These are phyloP conservation scores for Paecilomyces sp. DNA, from an alignment of 2,329 filamentous ascomycete species.

Conservation along the genomic window DNA sequence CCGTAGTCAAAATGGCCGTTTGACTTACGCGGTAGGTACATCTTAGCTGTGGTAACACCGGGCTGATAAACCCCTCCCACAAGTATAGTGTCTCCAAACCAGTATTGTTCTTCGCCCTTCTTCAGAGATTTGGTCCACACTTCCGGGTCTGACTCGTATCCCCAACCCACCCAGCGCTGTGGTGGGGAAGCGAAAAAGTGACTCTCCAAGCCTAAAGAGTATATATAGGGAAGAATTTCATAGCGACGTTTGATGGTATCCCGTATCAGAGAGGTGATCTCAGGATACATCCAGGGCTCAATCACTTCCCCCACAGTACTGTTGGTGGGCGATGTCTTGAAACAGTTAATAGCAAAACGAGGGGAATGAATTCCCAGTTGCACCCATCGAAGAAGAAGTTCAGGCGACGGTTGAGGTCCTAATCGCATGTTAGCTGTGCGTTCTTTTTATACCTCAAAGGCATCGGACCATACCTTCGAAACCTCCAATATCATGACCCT, in stretches of 20 bases:
- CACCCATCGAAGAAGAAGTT: slow-evolving; percentile 65
- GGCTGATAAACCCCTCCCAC: slow-evolving; percentile 62
- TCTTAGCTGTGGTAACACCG: slow-evolving; percentile 44
- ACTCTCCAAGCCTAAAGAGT: slow-evolving; percentile 56
- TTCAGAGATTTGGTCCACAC: slow-evolving; percentile 58
- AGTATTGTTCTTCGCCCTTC: slow-evolving; percentile 63
- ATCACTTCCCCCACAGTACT: slow-evolving; percentile 65
- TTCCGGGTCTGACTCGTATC: slow-evolving; percentile 58
- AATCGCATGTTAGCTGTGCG: background rate
- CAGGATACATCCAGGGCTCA: slow-evolving; percentile 71
- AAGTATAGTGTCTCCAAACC: slow-evolving; percentile 61
- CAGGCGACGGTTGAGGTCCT: slow-evolving; percentile 59
- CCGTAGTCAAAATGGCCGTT: slow-evolving; percentile 43
- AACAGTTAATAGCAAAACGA: slow-evolving; percentile 71
- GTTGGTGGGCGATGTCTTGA: slow-evolving; percentile 62
- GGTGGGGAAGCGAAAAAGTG: slow-evolving; percentile 56
- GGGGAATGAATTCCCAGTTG: slow-evolving; percentile 64
- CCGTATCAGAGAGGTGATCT: slow-evolving; percentile 56
- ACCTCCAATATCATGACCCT: slow-evolving; percentile 68
- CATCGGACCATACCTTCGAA: slow-evolving; percentile 50
- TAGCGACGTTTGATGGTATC: slow-evolving; percentile 63
- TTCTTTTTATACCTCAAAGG: background rate
- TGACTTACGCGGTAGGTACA: slow-evolving; percentile 54
- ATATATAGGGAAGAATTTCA: slow-evolving; percentile 64
- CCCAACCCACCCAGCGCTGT: slow-evolving; percentile 68